phyloP scores from a whole-genome alignment of 371 early-diverging fungal species.

The Smittium culicis region DNA sequence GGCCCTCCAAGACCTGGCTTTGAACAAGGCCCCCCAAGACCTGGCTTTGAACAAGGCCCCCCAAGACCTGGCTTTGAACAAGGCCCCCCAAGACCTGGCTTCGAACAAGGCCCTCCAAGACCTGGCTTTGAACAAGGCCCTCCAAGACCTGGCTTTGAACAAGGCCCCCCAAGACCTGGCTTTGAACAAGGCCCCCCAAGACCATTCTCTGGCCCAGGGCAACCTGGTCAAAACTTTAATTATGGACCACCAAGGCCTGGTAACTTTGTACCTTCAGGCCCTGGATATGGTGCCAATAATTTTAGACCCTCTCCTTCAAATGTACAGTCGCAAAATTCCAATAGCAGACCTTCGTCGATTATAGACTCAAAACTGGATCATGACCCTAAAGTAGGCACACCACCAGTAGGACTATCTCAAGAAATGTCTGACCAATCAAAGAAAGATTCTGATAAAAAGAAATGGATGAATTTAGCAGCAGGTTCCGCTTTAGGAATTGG shows the following conservation, averaged over 20 bases:
- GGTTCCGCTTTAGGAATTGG: constrained; percentile 1
- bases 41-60: background rate
- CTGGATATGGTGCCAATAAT: too few relatives aligned
- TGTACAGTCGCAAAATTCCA: too few relatives aligned
- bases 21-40: background rate
- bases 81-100: background rate
- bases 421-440: too few relatives aligned
- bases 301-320: too few relatives aligned
- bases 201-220: background rate
- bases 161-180: background rate
- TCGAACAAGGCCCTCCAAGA: background rate
- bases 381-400: too few relatives aligned
- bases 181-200: background rate
- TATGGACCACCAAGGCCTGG: background rate
- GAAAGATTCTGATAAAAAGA: background rate
- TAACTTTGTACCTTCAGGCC: background rate
- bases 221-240: background rate
- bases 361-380: too few relatives aligned
- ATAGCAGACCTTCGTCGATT: too few relatives aligned
- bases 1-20: background rate
- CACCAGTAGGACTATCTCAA: too few relatives aligned
- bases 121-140: background rate
- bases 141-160: background rate
- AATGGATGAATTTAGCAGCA: constrained; percentile 3
- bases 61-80: background rate